These are phyloP conservation scores for Aspergillus thermomutatus DNA, from an alignment of 2,329 filamentous ascomycete genomes.

Conservation along the genomic window DNA sequence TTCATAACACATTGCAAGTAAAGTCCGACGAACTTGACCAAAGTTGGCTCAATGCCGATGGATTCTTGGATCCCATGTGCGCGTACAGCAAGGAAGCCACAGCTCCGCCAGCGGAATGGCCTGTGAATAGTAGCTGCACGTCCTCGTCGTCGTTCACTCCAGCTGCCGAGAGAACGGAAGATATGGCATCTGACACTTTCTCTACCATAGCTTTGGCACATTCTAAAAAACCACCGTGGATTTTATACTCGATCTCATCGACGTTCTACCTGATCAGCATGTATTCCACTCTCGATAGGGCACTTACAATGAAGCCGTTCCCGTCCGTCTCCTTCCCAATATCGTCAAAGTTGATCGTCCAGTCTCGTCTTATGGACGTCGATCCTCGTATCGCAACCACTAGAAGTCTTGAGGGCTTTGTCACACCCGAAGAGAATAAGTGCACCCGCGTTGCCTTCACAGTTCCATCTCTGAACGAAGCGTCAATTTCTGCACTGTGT, in stretches of 20 bases:
- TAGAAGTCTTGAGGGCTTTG: background rate
- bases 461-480: conserved; percentile 5
- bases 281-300: too few species aligned
- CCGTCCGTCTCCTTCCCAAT: conserved; percentile 2
- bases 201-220: conserved; percentile 6
- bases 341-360: conserved; percentile 8
- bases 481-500: background rate
- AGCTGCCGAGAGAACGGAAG: background rate
- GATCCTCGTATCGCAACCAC: conserved; percentile 7
- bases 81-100: conserved; percentile 75
- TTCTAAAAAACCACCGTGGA: conserved; percentile 4
- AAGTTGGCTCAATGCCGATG: too few species aligned
- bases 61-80: conserved; percentile 65
- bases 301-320: conserved; percentile 3
- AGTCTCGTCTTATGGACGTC: conserved; percentile 6
- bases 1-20: too few species aligned
- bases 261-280: background rate
- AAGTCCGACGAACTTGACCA: too few species aligned
- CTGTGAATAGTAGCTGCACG: conserved; percentile 67
- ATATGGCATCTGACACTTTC: conserved; percentile 3
- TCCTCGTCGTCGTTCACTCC: background rate
- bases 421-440: background rate
- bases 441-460: conserved; percentile 3
- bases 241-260: background rate
- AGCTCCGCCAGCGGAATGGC: conserved; percentile 82